A percentile compares a stretch with the other conserved stretches of the same genome.
Evolutionary conservation across 495 filamentous ascomycete species (phyloP).

Genomic region (Oidiodendron maius): DNA sequence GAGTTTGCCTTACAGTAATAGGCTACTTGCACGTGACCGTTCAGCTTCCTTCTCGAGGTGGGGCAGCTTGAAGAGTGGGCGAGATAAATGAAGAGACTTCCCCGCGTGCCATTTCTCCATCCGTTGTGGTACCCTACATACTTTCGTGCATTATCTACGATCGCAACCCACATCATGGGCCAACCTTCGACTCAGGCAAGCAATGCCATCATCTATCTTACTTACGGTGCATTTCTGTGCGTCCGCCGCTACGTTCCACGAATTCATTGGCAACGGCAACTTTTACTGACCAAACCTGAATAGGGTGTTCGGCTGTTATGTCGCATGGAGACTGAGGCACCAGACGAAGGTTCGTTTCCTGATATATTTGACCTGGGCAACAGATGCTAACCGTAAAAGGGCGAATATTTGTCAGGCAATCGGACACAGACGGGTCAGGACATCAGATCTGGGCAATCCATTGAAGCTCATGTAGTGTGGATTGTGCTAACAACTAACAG

Average conservation of each 20-base stretch:
- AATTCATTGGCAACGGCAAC: background rate
- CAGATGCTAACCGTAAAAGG: conserved; percentile 15
- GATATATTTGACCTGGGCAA: background rate
- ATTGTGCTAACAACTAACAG: conserved; percentile 32
- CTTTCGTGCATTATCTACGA: too few relatives aligned
- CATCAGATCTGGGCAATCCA: background rate
- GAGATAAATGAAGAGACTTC: too few relatives aligned
- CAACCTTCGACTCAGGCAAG: conserved; percentile 64
- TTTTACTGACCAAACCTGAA: background rate
- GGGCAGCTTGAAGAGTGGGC: too few relatives aligned
- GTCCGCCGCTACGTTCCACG: conserved; percentile 14
- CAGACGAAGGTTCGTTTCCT: conserved; percentile 46
- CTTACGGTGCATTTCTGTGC: conserved; percentile 67
- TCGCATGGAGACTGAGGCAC: conserved; percentile 63
- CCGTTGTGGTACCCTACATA: too few relatives aligned
- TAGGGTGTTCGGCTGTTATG: conserved; percentile 55
- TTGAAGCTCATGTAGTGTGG: background rate
- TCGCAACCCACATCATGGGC: conserved; percentile 42
- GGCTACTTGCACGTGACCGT: too few relatives aligned
- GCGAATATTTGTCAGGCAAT: conserved; percentile 62
- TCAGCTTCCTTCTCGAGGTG: too few relatives aligned
- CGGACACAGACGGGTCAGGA: conserved; percentile 70
- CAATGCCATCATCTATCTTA: conserved; percentile 70
- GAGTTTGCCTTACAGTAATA: too few relatives aligned
- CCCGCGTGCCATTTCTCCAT: too few relatives aligned